These are phyloP conservation scores for Pichia sp. DNA, from an alignment of 1,139 yeast genomes.

Conservation along the genomic window DNA sequence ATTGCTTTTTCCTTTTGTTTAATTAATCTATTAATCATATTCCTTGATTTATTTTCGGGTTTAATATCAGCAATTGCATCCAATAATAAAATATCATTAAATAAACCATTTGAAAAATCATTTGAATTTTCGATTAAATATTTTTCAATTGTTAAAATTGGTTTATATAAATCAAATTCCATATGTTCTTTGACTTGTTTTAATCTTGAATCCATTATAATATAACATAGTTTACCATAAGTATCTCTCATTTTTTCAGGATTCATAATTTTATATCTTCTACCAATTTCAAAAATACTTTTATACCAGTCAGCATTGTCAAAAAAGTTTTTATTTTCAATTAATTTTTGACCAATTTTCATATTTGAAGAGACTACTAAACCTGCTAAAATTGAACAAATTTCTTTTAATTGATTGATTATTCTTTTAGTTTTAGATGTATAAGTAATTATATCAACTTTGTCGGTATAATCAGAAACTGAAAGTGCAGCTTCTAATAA, in stretches of 20 bases:
- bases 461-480: constrained; percentile 71
- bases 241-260: constrained; percentile 72
- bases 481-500: constrained; percentile 61
- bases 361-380: constrained; percentile 66
- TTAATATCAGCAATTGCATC: constrained; percentile 61
- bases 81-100: constrained; percentile 50
- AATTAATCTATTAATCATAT: constrained; percentile 48
- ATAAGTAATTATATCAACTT: constrained; percentile 60
- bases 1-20: constrained; percentile 58
- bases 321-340: constrained; percentile 56
- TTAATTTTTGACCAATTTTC: constrained; percentile 55
- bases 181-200: constrained; percentile 61
- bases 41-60: constrained; percentile 48
- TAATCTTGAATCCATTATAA: constrained; percentile 72
- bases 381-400: constrained; percentile 70
- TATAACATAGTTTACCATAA: constrained; percentile 68
- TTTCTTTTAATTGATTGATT: constrained; percentile 60
- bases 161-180: constrained; percentile 68
- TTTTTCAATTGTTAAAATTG: constrained; percentile 53
- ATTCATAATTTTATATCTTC: constrained; percentile 73
- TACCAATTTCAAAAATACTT: constrained; percentile 61
- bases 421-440: constrained; percentile 61
- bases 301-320: constrained; percentile 67
- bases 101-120: constrained; percentile 32
- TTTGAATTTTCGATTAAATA: constrained; percentile 36